phyloP scores from a whole-genome alignment of 257 asterid species.

The Anisodus tanguticus region DNA sequence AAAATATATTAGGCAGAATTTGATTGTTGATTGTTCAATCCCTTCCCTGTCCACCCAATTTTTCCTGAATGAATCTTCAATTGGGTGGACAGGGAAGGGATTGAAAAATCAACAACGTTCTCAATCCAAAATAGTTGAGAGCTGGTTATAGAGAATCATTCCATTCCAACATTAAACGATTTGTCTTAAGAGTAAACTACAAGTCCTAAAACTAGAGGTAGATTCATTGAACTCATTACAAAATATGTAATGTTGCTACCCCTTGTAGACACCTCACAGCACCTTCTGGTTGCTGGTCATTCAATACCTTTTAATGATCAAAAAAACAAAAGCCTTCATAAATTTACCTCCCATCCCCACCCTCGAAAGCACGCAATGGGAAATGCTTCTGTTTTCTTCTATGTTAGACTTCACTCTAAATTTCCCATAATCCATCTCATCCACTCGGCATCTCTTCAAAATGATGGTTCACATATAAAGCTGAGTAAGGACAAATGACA shows the following conservation, averaged over 20 bases:
- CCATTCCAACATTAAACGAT: no score
- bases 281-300: no score
- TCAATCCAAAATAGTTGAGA: no score
- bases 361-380: not conserved
- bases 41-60: not conserved
- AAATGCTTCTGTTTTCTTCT: not conserved
- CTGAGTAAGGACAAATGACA: not conserved
- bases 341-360: not conserved
- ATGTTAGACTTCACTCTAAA: not conserved
- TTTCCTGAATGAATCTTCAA: not conserved
- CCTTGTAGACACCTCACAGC: no score
- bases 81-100: not conserved
- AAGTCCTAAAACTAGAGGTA: no score
- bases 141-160: no score
- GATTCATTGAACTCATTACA: no score
- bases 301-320: no score
- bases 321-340: not conserved
- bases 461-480: not conserved
- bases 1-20: conserved; percentile 1
- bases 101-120: not conserved
- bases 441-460: not conserved
- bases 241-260: no score
- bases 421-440: not conserved
- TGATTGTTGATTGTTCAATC: not conserved
- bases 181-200: no score